phyloP scores from a whole-genome alignment of 2,329 filamentous ascomycete genomes.

The Xylaria sp. region DNA sequence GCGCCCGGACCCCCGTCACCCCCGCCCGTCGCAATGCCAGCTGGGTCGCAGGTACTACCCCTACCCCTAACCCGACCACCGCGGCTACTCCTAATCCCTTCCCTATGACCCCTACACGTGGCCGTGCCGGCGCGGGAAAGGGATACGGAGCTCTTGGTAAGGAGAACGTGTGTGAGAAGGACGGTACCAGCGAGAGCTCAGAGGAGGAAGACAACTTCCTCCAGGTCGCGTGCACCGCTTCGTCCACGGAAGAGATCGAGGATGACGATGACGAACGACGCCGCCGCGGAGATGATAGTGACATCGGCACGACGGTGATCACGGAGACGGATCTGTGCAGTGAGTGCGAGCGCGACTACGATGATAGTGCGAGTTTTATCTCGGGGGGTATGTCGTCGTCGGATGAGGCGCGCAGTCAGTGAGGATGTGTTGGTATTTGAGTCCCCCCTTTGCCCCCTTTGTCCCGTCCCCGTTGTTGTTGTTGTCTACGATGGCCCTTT shows the following conservation, averaged over 20 bases:
- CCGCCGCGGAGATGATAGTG: conserved; percentile 22
- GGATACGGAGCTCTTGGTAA: conserved; percentile 52
- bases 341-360: conserved; percentile 14
- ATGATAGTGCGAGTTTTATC: neutral
- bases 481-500: too few species aligned
- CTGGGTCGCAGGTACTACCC: conserved; percentile 43
- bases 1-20: conserved; percentile 55
- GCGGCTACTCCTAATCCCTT: too few species aligned
- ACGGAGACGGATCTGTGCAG: conserved; percentile 23
- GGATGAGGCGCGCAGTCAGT: too few species aligned
- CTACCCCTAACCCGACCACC: too few species aligned
- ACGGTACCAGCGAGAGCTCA: conserved; percentile 43
- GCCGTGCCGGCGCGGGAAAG: conserved; percentile 38
- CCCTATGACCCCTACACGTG: conserved; percentile 28
- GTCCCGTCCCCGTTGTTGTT: too few species aligned
- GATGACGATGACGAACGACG: conserved; percentile 37
- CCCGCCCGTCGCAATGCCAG: conserved; percentile 58
- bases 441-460: too few species aligned
- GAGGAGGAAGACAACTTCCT: too few species aligned
- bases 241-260: conserved; percentile 52
- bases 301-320: conserved; percentile 43
- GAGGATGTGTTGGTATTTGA: too few species aligned
- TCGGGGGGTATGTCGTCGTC: too few species aligned
- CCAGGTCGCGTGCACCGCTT: too few species aligned
- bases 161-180: conserved; percentile 48